Evolutionary conservation across 768 basidiomycete genomes (phyloP), one percentile per base, ranked within the genome.

Genomic region (Strobilomyces dryophilus): DNA sequence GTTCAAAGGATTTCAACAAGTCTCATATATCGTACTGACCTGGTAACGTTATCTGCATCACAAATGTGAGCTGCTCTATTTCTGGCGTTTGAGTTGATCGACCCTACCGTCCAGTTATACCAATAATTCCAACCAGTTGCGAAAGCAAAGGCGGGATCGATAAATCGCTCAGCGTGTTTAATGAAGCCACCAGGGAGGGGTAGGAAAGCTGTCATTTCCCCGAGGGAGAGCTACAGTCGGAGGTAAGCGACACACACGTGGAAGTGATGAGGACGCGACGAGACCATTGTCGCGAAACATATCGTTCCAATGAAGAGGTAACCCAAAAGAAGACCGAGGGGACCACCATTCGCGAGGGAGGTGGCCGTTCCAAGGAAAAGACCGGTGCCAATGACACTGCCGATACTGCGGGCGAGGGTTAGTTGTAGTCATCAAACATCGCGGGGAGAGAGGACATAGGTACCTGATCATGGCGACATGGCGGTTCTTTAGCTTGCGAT

Each of bases 241-340:
- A 44, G 1, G 37, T 55, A 11, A 57, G 46, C 40, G 5, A 21
- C 8, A 31, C 35, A 35, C 24, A 7, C 15, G 8, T 12, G 29
- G 8, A 39, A 27, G 0, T 6, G 40, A 14, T 8, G n/a, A 14
- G 40, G 5, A 37, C 1, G 8, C 11, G 5, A 1, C 36, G 40
- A 42, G 31, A 74, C 74, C 74, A 75, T 74, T n/a, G 70, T 70
- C 10, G 66, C 59, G 41, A 71, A 70, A 59, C 74, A 75, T 48
- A 71, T 70, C 14, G 73, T 51, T 17, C 71, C 73, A 1, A 75
- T 49, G 29, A 70, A 65, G 0, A 66, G 8, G 59, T 79, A 79
- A 8, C 66, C 77, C 24, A 79, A 63, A 9, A 79, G 63, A 36
- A 79, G 57, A n/a, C 78, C 78, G 2, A 80, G 15, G 3, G 78